phyloP scores from a whole-genome alignment of 1,284 basidiomycete species.

The Trichosporon sp. region DNA sequence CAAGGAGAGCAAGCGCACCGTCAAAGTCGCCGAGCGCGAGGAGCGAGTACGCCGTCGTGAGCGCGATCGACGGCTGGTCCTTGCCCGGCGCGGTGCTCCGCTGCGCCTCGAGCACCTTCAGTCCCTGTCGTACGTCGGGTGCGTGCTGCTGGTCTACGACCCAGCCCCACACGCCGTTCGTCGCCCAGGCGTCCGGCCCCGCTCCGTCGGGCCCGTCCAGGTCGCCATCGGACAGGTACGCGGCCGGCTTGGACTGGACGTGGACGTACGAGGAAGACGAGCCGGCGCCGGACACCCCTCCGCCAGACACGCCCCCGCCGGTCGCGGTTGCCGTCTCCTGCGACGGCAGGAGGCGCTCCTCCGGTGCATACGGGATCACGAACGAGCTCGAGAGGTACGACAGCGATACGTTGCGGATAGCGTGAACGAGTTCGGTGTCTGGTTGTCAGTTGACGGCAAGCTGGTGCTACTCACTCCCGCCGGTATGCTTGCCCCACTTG shows the following conservation, averaged over 20 bases:
- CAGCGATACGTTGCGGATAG: slow-evolving; percentile 43
- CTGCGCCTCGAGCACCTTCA: not conserved
- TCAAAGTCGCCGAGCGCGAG: slow-evolving; percentile 65
- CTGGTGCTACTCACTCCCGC: slow-evolving; percentile 39
- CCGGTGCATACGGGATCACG: slow-evolving; percentile 12
- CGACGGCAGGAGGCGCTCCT: slow-evolving; percentile 18
- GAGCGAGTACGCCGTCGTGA: slow-evolving; percentile 68
- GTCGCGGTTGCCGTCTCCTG: slow-evolving; percentile 7
- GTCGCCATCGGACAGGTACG: slow-evolving; percentile 30
- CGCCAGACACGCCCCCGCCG: not conserved
- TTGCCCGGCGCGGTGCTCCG: not conserved
- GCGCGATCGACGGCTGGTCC: slow-evolving; percentile 46
- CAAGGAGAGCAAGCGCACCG: slow-evolving; percentile 61
- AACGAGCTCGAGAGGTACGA: slow-evolving; percentile 37
- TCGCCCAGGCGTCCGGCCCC: slow-evolving; percentile 26
- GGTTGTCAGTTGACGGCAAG: not conserved
- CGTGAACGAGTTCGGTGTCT: slow-evolving; percentile 39
- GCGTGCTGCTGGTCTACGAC: not conserved
- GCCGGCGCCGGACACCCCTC: slow-evolving; percentile 20
- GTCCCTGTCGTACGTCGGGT: not conserved
- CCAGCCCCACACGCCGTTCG: slow-evolving; percentile 7
- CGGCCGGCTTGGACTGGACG: slow-evolving; percentile 18
- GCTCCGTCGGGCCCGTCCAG: slow-evolving; percentile 40
- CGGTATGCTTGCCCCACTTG: slow-evolving; percentile 83
- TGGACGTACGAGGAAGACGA: slow-evolving; percentile 42